Evolutionary conservation across 257 asterid species (phyloP).

Genomic region (Solanum virginianum): DNA sequence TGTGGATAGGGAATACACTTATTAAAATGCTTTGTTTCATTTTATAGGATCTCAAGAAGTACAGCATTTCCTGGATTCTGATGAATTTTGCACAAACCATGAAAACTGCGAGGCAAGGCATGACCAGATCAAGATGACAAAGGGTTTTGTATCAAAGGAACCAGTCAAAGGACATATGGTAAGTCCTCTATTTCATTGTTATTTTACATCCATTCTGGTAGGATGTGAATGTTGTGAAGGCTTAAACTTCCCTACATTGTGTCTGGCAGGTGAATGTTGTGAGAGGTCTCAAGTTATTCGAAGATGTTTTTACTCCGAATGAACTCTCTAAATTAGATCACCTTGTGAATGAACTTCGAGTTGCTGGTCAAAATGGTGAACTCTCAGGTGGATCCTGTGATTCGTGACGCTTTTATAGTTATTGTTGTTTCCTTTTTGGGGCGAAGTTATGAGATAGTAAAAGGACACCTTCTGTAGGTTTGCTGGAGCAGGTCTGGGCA

Average conservation of each 20-base stretch:
- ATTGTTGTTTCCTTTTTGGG: conserved; percentile 69
- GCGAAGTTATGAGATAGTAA: conserved; percentile 70
- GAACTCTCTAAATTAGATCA: conserved; percentile 78
- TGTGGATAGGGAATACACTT: not conserved
- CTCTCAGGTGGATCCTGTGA: conserved; percentile 98
- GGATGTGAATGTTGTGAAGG: conserved; percentile 21
- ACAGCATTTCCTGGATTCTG: conserved; percentile 40
- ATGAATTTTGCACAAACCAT: conserved; percentile 64
- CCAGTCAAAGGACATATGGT: conserved; percentile 88
- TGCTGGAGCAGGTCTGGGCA: conserved; percentile 69
- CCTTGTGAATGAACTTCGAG: conserved; percentile 77
- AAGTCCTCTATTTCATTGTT: conserved; percentile 13
- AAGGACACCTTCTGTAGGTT: conserved; percentile 60
- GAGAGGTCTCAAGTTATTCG: conserved; percentile 86
- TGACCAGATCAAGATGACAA: conserved; percentile 62
- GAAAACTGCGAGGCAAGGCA: conserved; percentile 74
- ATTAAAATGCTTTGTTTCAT: not conserved
- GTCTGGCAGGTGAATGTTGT: conserved; percentile 76
- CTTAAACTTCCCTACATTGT: conserved; percentile 1
- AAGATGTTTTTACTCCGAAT: conserved; percentile 54
- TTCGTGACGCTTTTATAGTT: conserved; percentile 78
- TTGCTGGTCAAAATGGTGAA: conserved; percentile 92
- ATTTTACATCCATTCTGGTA: not conserved
- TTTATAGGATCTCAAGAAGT: conserved; percentile 74
- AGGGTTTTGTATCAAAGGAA: conserved; percentile 83